These are phyloP conservation scores for Wallacemonas sp. DNA, from an alignment of 208 protist genomes.

Conservation along the genomic window DNA sequence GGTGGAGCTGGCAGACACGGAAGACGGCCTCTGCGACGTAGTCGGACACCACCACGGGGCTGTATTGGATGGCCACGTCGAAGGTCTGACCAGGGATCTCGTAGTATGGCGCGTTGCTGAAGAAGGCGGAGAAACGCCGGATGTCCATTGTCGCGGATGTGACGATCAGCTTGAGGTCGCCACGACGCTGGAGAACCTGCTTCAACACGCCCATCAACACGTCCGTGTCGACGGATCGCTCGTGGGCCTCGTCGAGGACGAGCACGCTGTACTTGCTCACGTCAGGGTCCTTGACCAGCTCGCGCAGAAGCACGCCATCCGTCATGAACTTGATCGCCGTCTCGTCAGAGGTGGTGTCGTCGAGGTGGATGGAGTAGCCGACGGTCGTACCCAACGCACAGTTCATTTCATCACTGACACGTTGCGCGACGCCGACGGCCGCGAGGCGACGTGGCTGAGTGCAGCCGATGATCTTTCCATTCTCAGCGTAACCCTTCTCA, in stretches of 20 bases:
- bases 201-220: conserved; percentile 97
- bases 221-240: conserved; percentile 96
- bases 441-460: conserved; percentile 97
- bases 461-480: conserved; percentile 73
- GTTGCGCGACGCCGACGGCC: conserved; percentile 92
- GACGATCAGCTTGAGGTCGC: conserved; percentile 99
- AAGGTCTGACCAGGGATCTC: conserved; percentile 97
- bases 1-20: conserved; percentile 85
- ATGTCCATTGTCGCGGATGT: conserved; percentile 99
- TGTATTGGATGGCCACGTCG: conserved; percentile 77
- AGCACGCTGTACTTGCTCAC: conserved; percentile 95
- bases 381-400: conserved; percentile 81
- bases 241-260: conserved; percentile 99
- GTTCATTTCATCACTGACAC: conserved; percentile 93
- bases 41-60: conserved; percentile 83
- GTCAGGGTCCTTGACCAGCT: conserved; percentile 87
- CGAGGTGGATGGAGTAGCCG: conserved; percentile 94
- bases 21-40: conserved; percentile 84
- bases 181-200: conserved; percentile 61
- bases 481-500: conserved; percentile 60
- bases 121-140: conserved; percentile 97
- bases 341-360: conserved; percentile 79
- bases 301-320: conserved; percentile 96
- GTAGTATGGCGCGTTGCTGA: conserved; percentile 95
- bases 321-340: conserved; percentile 97